Base-by-base conservation (phyloP, 495 filamentous ascomycete genomes). In the Rhypophila decipiens region DNA sequence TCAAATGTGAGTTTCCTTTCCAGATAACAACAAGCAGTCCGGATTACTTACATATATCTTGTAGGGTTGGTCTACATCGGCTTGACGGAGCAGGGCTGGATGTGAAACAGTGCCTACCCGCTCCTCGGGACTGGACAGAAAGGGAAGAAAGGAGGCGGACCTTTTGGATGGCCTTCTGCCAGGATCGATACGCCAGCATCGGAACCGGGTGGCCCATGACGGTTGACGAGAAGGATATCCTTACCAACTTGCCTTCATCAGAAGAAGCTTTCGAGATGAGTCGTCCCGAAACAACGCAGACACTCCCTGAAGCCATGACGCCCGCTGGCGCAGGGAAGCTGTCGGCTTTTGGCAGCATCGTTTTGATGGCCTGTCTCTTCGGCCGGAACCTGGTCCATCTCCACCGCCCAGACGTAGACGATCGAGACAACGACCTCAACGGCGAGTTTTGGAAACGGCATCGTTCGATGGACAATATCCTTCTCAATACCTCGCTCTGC, bases 381-480 rank as follows among this genome's bases (percentile, higher is more conserved):
- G 93, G 94, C 29, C 83, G 87, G n/a, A 99, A 97, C 56, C 77
- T 97, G 13, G 80, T 85, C 18, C 93, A 99, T 66, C 79, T 97
- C 8, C 93, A 99, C 72, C 85, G 94, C 4, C 90, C 91, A 9
- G 85, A 86, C 40, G 70, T 76, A 11, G 82, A 94, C 43, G 88
- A 96, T 48, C 75, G 80, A 38, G 91, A 96, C 41, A 72, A 88
- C 57, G 90, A 97, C 59, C 75, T 96, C 24, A 90, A 95, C 56
- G 91, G 93, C 34, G 85, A 87, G 52, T 99, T 96, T 63, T 99
- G 93, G 93, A 95, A 88, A 55, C 83, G 93, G 2, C 93, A 99
- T 58, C 75, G 93, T 15, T 71, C 79, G 37, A 79, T 96, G 72
- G 93, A 97, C 56, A 90, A 90, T 53, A 87, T 95, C 45, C 74